A percentile compares a stretch with the other conserved stretches of the same genome.
Evolutionary conservation across 2,329 filamentous ascomycete species (phyloP).

Genomic region (Alternaria consortialis): DNA sequence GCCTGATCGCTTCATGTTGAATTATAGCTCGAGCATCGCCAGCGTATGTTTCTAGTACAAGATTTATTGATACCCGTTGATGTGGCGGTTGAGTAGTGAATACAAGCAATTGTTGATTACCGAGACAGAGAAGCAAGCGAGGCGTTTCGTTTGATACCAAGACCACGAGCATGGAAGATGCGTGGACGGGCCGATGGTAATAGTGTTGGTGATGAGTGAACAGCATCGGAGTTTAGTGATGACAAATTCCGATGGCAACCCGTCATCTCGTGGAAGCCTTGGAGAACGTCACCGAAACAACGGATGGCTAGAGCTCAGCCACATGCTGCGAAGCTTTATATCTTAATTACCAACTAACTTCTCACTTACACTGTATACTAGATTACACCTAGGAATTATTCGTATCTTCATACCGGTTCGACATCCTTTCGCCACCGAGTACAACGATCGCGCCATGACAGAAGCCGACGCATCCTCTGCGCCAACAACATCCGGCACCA

Average conservation of each 20-base stretch:
- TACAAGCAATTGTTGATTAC: not conserved
- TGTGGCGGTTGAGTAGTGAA: not conserved
- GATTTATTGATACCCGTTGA: slow-evolving; percentile 34
- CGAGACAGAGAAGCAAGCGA: not conserved
- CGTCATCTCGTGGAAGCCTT: slow-evolving; percentile 43
- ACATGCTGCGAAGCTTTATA: slow-evolving; percentile 33
- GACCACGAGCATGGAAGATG: not conserved
- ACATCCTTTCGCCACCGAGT: not conserved
- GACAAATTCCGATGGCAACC: slow-evolving; percentile 47
- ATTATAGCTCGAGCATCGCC: slow-evolving; percentile 10
- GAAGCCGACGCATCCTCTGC: slow-evolving; percentile 16
- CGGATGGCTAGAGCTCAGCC: slow-evolving; percentile 28
- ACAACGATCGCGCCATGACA: slow-evolving; percentile 20
- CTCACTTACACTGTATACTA: slow-evolving; percentile 26
- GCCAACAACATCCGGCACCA: slow-evolving; percentile 21
- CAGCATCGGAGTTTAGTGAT: slow-evolving; percentile 27
- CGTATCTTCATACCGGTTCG: not conserved
- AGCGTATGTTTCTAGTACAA: slow-evolving; percentile 9
- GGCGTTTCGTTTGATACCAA: not conserved
- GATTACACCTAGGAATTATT: not conserved
- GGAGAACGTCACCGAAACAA: slow-evolving; percentile 45
- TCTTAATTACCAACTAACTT: slow-evolving; percentile 43
- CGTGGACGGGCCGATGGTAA: not conserved
- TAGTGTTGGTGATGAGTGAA: not conserved
- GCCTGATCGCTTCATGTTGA: slow-evolving; percentile 2